phyloP scores from a whole-genome alignment of 371 early-diverging fungal species.

The Apophysomyces sp. region DNA sequence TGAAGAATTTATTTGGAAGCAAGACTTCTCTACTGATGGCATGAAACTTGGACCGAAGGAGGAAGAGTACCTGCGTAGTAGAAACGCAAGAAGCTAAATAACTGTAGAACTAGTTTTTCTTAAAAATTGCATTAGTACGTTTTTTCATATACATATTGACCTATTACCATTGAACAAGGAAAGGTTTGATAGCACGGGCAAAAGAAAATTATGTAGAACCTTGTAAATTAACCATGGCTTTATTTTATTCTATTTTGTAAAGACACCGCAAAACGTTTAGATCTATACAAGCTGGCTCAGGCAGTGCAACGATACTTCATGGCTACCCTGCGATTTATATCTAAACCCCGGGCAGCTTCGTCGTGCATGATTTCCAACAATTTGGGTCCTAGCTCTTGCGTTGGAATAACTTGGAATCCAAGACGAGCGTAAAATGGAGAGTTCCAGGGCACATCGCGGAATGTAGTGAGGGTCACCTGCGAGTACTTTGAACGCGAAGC shows the following conservation, averaged over 20 bases:
- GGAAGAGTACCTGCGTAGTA: neutral
- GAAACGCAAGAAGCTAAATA: neutral
- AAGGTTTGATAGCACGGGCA: neutral
- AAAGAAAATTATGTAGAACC: neutral
- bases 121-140: neutral
- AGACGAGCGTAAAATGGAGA: neutral
- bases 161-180: neutral
- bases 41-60: constrained; percentile 39
- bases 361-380: neutral
- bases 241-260: neutral
- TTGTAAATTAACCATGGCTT: neutral
- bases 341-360: neutral
- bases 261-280: neutral
- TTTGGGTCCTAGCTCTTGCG: neutral
- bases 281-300: neutral
- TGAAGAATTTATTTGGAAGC: constrained; percentile 67
- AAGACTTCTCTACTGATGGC: constrained; percentile 72
- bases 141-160: neutral
- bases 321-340: neutral
- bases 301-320: neutral
- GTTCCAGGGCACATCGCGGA: neutral
- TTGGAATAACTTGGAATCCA: neutral
- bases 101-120: neutral
- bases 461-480: neutral
- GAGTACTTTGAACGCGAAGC: neutral